These are phyloP conservation scores for Myxozyma mucilagina DNA, from an alignment of 805 yeast species.

Conservation along the genomic window DNA sequence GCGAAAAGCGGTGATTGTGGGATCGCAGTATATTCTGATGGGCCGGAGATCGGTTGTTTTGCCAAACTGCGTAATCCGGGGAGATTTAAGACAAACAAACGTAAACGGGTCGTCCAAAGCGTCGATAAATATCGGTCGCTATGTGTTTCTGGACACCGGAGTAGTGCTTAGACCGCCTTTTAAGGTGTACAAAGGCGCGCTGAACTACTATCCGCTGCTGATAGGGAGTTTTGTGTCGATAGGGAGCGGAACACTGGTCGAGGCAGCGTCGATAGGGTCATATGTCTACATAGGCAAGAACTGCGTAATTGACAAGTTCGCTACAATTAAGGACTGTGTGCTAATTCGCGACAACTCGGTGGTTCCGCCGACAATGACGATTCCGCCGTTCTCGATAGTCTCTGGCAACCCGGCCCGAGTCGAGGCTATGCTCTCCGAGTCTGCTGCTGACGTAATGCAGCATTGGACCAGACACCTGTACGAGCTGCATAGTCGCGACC, in stretches of 20 bases:
- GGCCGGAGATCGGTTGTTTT: slow-evolving; percentile 43
- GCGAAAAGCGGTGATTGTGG: slow-evolving; percentile 39
- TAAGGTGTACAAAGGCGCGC: slow-evolving; percentile 24
- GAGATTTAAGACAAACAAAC: slow-evolving; percentile 37
- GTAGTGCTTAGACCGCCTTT: slow-evolving; percentile 40
- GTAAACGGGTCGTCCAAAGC: slow-evolving; percentile 1
- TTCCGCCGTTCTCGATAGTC: slow-evolving; percentile 41
- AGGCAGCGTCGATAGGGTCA: slow-evolving; percentile 46
- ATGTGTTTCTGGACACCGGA: slow-evolving; percentile 36
- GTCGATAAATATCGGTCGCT: slow-evolving; percentile 42
- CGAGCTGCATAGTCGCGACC: slow-evolving; percentile 21
- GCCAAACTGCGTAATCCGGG: slow-evolving; percentile 39
- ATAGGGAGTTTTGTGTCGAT: slow-evolving; percentile 44
- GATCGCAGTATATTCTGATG: slow-evolving; percentile 42
- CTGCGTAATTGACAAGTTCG: slow-evolving; percentile 40
- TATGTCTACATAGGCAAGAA: slow-evolving; percentile 41
- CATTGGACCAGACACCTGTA: slow-evolving; percentile 36
- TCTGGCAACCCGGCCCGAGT: slow-evolving; percentile 36
- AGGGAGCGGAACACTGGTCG: slow-evolving; percentile 38
- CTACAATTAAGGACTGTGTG: slow-evolving; percentile 44
- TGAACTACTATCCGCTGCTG: slow-evolving; percentile 39
- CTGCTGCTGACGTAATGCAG: slow-evolving; percentile 38
- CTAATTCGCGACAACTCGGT: slow-evolving; percentile 38
- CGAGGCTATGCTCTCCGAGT: slow-evolving; percentile 38
- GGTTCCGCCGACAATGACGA: slow-evolving; percentile 42